Conservation (phyloP, 2,329 filamentous ascomycete genomes). For the Diaporthe humulicola region DNA sequence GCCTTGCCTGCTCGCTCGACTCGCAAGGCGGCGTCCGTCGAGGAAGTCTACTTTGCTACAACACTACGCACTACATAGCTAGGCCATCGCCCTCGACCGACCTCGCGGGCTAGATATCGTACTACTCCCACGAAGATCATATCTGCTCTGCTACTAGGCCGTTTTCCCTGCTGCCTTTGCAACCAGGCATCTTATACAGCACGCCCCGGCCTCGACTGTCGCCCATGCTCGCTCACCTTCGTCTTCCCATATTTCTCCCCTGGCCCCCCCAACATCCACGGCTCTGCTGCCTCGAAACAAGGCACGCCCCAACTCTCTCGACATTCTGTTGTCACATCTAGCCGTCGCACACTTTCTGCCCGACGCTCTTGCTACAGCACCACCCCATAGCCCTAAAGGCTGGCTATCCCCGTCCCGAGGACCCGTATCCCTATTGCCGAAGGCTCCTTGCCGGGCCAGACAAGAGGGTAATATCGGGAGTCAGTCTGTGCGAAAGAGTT, state of each 20-base stretch:
- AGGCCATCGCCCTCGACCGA: slow-evolving; percentile 14
- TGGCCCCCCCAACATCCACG: not conserved
- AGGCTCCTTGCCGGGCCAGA: slow-evolving; percentile 17
- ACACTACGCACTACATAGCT: slow-evolving; percentile 27
- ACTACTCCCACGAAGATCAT: slow-evolving; percentile 10
- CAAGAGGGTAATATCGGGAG: slow-evolving; percentile 16
- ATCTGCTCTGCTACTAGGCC: slow-evolving; percentile 10
- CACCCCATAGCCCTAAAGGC: not conserved
- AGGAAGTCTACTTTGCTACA: not conserved
- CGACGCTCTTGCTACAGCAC: slow-evolving; percentile 4
- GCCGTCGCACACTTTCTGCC: not conserved
- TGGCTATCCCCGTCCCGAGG: slow-evolving; percentile 9
- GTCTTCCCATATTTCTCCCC: slow-evolving; percentile 9
- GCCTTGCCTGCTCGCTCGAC: slow-evolving; percentile 13
- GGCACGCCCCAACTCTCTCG: not conserved
- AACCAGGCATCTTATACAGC: slow-evolving; percentile 12
- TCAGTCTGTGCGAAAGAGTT: slow-evolving; percentile 31
- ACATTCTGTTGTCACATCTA: not conserved
- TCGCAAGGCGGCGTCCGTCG: slow-evolving; percentile 22
- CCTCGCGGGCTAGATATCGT: slow-evolving; percentile 8
- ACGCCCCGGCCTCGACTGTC: slow-evolving; percentile 3
- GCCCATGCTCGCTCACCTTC: slow-evolving; percentile 14
- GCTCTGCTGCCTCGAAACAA: not conserved
- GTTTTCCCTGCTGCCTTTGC: slow-evolving; percentile 8
- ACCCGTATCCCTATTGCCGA: slow-evolving; percentile 14